phyloP scores from a whole-genome alignment of 2,329 filamentous ascomycete genomes.

The Colletotrichum sp. region DNA sequence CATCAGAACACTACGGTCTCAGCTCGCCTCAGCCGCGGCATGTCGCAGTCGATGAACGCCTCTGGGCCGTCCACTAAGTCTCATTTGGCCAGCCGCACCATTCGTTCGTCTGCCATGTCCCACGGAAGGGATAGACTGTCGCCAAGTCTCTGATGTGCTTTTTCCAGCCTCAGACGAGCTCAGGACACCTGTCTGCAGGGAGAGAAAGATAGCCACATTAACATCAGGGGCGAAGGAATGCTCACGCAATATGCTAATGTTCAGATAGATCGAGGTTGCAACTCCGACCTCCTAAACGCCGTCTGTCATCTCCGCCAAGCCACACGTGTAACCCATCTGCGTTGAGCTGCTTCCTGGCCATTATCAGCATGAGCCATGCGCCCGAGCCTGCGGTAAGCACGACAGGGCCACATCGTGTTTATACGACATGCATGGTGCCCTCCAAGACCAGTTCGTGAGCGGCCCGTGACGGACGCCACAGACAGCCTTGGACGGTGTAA shows the following conservation, averaged over 20 bases:
- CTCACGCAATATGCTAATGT: background rate
- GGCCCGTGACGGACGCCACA: constrained; percentile 10
- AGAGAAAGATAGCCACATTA: background rate
- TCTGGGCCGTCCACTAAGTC: background rate
- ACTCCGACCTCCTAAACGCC: background rate
- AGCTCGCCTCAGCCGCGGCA: background rate
- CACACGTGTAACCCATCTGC: background rate
- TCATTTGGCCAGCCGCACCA: background rate
- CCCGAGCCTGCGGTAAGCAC: background rate
- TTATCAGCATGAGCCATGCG: background rate
- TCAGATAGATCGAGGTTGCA: background rate
- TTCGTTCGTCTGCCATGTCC: background rate
- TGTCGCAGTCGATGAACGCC: background rate
- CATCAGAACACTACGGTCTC: background rate
- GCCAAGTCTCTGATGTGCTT: background rate
- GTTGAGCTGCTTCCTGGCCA: background rate
- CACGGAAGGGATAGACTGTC: background rate
- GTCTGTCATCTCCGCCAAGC: background rate
- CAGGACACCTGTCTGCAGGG: background rate
- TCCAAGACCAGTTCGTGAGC: background rate
- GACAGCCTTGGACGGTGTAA: background rate
- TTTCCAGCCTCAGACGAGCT: background rate
- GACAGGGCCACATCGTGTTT: background rate
- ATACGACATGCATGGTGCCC: background rate
- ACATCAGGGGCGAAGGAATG: background rate